Evolutionary conservation across 495 filamentous ascomycete species (phyloP), one percentile per base, ranked within the genome.

Genomic region (Hypomontagnella submonticulosa): DNA sequence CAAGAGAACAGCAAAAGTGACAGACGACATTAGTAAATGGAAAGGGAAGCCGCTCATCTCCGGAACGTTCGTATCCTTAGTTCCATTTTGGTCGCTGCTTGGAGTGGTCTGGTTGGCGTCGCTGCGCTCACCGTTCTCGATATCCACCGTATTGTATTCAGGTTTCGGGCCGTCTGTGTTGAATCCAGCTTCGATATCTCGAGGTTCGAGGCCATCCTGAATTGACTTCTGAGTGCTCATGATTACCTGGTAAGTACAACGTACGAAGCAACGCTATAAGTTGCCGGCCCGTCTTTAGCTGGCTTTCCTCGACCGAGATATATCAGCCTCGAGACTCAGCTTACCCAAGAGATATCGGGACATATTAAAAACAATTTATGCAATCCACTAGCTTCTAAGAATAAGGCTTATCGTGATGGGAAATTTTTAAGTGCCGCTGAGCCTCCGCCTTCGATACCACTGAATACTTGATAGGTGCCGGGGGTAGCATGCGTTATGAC

Each of bases 361-460:
- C 62, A 66, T 66, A 3, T 19, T 37, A n/a, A 36, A 60, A 52
- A 27, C 13, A 54, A 59, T 66, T 59, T 66, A 66, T 66, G 37
- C 15, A 16, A 53, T 41, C 19, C 15, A 11, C 9, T 19, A 9
- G 6, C 5, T 6, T n/a, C 12, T 7, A 50, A 33, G 20, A 47
- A 4, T 11, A 51, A n/a, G 23, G 20, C 27, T 23, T 30, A 38
- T 61, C 47, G 6, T 9, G 19, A 53, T 53, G 38, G 54, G 41
- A 38, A 38, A 44, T 34, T 51, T 11, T 15, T 44, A 60, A 53
- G 27, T 37, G 48, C 47, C 57, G 40, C 27, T 27, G 13, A 55
- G 7, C 16, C 38, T 16, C 20, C 20, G n/a, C n/a, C n/a, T n/a
- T n/a, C n/a, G n/a, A n/a, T n/a, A n/a, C n/a, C n/a, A n/a, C n/a